Conservation (phyloP, 176 grass and related monocot species). For the Hordeum marinum region DNA sequence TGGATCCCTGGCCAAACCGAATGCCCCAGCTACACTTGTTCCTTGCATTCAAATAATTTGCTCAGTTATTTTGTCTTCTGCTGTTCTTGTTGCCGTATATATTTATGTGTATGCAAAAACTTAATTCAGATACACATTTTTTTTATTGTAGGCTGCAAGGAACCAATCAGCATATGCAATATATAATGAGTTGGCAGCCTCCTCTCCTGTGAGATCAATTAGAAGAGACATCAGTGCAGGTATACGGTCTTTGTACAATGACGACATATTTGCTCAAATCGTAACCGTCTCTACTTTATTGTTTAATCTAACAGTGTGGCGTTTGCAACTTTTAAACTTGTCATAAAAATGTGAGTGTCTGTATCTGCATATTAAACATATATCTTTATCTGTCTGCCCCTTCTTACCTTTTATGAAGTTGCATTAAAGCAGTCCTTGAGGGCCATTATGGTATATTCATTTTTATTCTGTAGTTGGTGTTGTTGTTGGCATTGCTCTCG, state of each 20-base stretch:
- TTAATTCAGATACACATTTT: background rate
- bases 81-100: background rate
- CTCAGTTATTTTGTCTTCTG: background rate
- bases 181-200: slow-evolving; percentile 29
- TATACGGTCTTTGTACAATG: background rate
- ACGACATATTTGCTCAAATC: background rate
- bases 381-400: background rate
- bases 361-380: slow-evolving; percentile 2
- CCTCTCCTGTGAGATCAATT: slow-evolving; percentile 10
- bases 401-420: background rate
- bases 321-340: slow-evolving; percentile 2
- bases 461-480: background rate
- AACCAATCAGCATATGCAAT: slow-evolving; percentile 18
- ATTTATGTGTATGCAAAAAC: background rate
- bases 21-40: background rate
- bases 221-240: slow-evolving; percentile 27
- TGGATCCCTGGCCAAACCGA: background rate
- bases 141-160: slow-evolving; percentile 27
- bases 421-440: background rate
- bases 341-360: background rate
- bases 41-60: background rate
- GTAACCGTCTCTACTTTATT: background rate
- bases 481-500: background rate
- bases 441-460: background rate
- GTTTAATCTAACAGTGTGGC: background rate